Conservation (phyloP, 1,284 basidiomycete species). For the Mycena sp. region DNA sequence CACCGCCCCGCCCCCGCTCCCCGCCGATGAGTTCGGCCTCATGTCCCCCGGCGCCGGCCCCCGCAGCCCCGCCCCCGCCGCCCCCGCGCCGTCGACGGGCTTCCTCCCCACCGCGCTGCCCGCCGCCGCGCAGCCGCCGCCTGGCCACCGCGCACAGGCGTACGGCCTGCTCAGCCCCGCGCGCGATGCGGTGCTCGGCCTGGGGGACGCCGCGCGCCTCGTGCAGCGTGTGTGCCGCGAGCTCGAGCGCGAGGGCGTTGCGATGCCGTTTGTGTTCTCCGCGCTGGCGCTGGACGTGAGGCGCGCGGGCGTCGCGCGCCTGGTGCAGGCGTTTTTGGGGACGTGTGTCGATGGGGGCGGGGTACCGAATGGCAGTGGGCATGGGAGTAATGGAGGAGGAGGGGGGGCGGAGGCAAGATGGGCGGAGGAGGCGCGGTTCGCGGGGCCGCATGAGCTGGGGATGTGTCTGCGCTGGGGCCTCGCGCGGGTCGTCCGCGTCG, state of each 20-base stretch:
- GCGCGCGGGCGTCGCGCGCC: slow-evolving; percentile 71
- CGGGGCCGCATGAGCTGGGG: slow-evolving; percentile 85
- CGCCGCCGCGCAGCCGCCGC: slow-evolving; percentile 43
- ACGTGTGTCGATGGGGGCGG: slow-evolving; percentile 49
- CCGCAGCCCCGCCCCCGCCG: neutral
- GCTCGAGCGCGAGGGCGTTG: slow-evolving; percentile 81
- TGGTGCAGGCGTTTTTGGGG: slow-evolving; percentile 80
- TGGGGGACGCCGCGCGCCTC: slow-evolving; percentile 78
- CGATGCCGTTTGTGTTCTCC: slow-evolving; percentile 90
- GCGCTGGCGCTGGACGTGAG: slow-evolving; percentile 87
- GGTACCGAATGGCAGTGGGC: slow-evolving; percentile 16
- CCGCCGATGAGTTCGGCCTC: too few species aligned
- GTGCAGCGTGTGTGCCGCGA: slow-evolving; percentile 78
- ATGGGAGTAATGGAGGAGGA: slow-evolving; percentile 48
- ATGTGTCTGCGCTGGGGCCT: slow-evolving; percentile 91
- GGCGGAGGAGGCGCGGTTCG: slow-evolving; percentile 83
- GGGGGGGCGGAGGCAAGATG: slow-evolving; percentile 64
- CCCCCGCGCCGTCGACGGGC: neutral
- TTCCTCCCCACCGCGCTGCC: slow-evolving; percentile 11
- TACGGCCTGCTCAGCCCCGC: slow-evolving; percentile 81
- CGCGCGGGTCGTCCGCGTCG: slow-evolving; percentile 72
- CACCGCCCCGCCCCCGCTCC: neutral
- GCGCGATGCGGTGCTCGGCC: slow-evolving; percentile 77
- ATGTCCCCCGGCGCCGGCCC: too few species aligned
- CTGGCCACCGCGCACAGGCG: slow-evolving; percentile 37